Evolutionary conservation across 164 flowering plant species (phyloP).

Genomic region (Brasenia schreberi): DNA sequence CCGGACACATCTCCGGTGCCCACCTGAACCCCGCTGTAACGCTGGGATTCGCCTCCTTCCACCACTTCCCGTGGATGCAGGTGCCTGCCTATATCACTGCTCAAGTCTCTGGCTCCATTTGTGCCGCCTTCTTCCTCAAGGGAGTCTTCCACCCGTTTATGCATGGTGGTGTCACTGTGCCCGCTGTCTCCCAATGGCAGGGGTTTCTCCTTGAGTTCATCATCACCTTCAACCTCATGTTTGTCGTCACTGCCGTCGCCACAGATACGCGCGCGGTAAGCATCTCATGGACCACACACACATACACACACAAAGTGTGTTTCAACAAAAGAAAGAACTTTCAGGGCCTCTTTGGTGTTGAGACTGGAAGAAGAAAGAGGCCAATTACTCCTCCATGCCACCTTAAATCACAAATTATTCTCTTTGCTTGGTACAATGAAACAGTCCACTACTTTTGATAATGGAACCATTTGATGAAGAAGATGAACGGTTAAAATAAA

Average conservation of each 20-base stretch:
- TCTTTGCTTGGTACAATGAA: too few species aligned
- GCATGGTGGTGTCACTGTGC: constrained; percentile 77
- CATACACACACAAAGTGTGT: background rate
- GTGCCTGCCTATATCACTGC: constrained; percentile 70
- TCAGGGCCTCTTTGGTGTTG: too few species aligned
- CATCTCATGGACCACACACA: background rate
- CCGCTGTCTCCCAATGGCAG: constrained; percentile 39
- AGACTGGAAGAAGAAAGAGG: too few species aligned
- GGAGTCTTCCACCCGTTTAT: constrained; percentile 50
- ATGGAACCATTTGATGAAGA: too few species aligned
- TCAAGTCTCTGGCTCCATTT: constrained; percentile 62
- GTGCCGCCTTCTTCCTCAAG: constrained; percentile 58
- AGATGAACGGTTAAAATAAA: too few species aligned
- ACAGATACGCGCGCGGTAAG: constrained; percentile 88
- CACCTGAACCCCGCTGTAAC: constrained; percentile 80
- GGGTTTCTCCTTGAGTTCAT: constrained; percentile 78
- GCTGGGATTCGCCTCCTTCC: constrained; percentile 63
- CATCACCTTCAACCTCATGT: constrained; percentile 83
- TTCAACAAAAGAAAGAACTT: background rate
- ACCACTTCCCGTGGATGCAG: constrained; percentile 73
- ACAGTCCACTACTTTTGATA: too few species aligned
- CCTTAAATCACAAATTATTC: too few species aligned
- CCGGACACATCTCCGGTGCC: constrained; percentile 87
- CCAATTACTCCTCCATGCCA: too few species aligned
- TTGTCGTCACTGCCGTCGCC: constrained; percentile 84